Percentiles rank a stretch among this genome's conserved stretches.
phyloP scores from a whole-genome alignment of 2,329 filamentous ascomycete genomes.

The Epichloe brachyelytri region DNA sequence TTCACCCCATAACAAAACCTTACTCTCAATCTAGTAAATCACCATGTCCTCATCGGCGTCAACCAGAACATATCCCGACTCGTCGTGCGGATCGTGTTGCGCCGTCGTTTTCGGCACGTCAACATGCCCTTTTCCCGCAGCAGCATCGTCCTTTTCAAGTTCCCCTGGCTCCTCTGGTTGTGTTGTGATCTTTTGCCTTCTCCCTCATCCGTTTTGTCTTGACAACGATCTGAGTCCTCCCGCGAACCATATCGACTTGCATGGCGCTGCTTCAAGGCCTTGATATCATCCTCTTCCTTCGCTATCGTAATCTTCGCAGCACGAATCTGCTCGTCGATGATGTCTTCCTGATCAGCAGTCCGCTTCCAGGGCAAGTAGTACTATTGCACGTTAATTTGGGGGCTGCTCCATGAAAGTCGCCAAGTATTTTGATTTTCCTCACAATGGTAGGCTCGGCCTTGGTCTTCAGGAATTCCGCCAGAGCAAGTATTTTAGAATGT shows the following conservation, averaged over 20 bases:
- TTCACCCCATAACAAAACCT: neutral
- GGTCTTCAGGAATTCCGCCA: slow-evolving; percentile 63
- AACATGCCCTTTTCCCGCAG: neutral
- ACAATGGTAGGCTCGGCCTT: slow-evolving; percentile 61
- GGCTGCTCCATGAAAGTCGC: neutral
- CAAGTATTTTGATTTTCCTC: slow-evolving; percentile 19
- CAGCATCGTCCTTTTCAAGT: neutral
- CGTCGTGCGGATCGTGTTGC: slow-evolving; percentile 45
- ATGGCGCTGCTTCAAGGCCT: slow-evolving; percentile 30
- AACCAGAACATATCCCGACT: slow-evolving; percentile 64
- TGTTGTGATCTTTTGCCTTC: slow-evolving; percentile 4
- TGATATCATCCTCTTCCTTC: slow-evolving; percentile 52
- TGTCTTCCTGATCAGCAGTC: slow-evolving; percentile 52
- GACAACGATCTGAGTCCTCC: slow-evolving; percentile 4
- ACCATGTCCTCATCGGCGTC: slow-evolving; percentile 84
- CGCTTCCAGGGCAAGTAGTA: slow-evolving; percentile 80
- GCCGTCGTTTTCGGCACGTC: neutral
- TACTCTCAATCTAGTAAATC: slow-evolving; percentile 53
- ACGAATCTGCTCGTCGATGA: slow-evolving; percentile 56
- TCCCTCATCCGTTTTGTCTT: slow-evolving; percentile 20
- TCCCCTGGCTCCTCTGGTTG: slow-evolving; percentile 1
- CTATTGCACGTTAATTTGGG: slow-evolving; percentile 28
- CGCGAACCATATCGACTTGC: slow-evolving; percentile 14
- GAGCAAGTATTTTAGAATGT: slow-evolving; percentile 58
- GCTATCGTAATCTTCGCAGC: slow-evolving; percentile 51